phyloP scores from a whole-genome alignment of 331 rosid species.

The Pyrus hybrid region DNA sequence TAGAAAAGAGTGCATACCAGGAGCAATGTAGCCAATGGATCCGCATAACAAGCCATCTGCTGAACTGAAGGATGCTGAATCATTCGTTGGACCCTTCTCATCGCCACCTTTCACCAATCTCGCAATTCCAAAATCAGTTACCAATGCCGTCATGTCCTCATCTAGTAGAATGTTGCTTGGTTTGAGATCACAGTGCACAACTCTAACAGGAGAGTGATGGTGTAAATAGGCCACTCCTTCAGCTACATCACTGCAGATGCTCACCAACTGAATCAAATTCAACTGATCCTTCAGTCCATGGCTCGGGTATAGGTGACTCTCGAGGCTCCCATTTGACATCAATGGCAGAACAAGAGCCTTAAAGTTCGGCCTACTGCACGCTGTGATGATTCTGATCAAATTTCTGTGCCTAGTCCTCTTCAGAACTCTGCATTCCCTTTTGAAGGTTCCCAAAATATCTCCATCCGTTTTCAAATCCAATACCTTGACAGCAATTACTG shows the following conservation, averaged over 20 bases:
- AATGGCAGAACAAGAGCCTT: constrained; percentile 90
- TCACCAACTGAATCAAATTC: constrained; percentile 60
- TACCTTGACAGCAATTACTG: constrained; percentile 80
- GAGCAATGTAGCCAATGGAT: constrained; percentile 89
- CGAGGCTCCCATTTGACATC: constrained; percentile 91
- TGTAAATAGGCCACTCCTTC: constrained; percentile 86
- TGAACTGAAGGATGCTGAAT: constrained; percentile 47
- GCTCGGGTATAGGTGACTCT: constrained; percentile 59
- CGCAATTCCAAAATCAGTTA: constrained; percentile 89
- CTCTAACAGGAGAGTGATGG: constrained; percentile 68
- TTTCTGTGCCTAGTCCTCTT: constrained; percentile 70
- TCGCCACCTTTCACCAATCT: constrained; percentile 43
- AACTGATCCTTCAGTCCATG: constrained; percentile 30
- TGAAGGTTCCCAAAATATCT: constrained; percentile 66
- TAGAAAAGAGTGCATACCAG: constrained; percentile 45
- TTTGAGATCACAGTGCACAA: constrained; percentile 89
- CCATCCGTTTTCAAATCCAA: constrained; percentile 31
- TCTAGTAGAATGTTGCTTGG: constrained; percentile 89
- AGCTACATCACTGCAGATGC: constrained; percentile 78
- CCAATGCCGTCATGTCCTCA: constrained; percentile 74
- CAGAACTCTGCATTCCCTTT: constrained; percentile 69
- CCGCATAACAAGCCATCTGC: constrained; percentile 74
- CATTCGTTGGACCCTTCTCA: constrained; percentile 9
- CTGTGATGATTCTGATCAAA: constrained; percentile 70
- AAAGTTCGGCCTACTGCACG: constrained; percentile 61